Evolutionary conservation across 352 stramenopile genomes (phyloP).

Genomic region (Phytopythium kandeliae): DNA sequence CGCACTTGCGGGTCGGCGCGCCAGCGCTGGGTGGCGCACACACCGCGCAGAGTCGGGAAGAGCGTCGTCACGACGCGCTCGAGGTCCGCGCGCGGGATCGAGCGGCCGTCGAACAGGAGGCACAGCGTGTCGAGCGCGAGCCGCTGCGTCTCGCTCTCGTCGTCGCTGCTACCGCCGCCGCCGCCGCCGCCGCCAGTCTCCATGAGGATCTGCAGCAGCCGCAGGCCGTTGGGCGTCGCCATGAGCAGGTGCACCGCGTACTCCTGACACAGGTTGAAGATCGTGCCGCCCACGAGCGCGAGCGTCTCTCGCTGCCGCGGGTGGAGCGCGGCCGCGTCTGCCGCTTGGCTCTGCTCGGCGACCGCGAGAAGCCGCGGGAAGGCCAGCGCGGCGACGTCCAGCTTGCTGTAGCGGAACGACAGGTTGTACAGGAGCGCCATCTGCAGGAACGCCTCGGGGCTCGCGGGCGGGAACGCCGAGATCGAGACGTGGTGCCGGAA

Average conservation of each 20-base stretch:
- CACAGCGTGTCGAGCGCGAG: constrained; percentile 63
- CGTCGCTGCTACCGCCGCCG: constrained; percentile 1
- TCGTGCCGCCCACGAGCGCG: constrained; percentile 33
- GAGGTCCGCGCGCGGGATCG: constrained; percentile 31
- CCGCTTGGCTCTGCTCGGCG: constrained; percentile 9
- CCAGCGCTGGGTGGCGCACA: constrained; percentile 20
- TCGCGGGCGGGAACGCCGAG: constrained; percentile 25
- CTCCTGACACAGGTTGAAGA: constrained; percentile 67
- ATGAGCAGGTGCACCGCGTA: constrained; percentile 50
- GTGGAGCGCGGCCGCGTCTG: too few species aligned
- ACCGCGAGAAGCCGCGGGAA: constrained; percentile 32
- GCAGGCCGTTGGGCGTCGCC: constrained; percentile 17
- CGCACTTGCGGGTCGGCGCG: constrained; percentile 14
- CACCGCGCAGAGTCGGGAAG: constrained; percentile 34
- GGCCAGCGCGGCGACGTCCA: constrained; percentile 34
- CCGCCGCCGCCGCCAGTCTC: constrained; percentile 21
- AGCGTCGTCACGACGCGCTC: constrained; percentile 31
- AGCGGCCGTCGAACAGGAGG: constrained; percentile 52
- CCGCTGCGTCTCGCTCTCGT: neutral
- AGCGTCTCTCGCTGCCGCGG: constrained; percentile 15
- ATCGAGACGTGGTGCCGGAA: constrained; percentile 44
- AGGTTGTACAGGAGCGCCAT: constrained; percentile 73
- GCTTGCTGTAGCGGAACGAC: constrained; percentile 57
- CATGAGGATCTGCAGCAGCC: constrained; percentile 30
- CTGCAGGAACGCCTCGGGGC: constrained; percentile 49